Percentiles rank a stretch among this genome's conserved stretches.
These are phyloP conservation scores for Chlorella sp. DNA, from an alignment of 139 green algal genomes.

Conservation along the genomic window DNA sequence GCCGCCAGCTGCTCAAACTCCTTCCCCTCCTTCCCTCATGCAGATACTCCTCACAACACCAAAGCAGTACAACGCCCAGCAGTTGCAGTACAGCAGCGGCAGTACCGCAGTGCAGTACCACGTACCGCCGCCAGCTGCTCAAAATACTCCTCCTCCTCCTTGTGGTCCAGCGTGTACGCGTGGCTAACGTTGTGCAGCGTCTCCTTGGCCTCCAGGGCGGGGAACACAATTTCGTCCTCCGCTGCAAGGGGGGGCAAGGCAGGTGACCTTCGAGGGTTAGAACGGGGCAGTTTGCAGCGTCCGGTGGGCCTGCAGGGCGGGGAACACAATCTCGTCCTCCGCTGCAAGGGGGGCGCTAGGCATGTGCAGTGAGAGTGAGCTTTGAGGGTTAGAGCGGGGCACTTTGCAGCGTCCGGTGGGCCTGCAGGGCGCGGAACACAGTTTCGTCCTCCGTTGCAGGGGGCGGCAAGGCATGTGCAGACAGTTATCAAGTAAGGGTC, in stretches of 20 bases:
- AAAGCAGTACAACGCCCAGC: neutral
- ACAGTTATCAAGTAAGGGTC: too few relatives aligned
- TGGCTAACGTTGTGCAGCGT: constrained; percentile 94
- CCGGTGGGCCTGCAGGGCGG: constrained; percentile 83
- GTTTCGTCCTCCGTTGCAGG: constrained; percentile 90
- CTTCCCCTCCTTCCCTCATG: neutral
- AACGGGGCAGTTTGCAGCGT: neutral
- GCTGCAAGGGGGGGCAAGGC: constrained; percentile 4
- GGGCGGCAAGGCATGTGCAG: neutral
- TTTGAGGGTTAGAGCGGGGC: neutral
- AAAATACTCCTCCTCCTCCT: constrained; percentile 93
- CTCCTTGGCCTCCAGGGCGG: constrained; percentile 96
- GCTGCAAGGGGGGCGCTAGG: constrained; percentile 8
- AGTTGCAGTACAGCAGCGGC: neutral
- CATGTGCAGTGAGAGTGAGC: neutral
- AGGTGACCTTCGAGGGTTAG: neutral
- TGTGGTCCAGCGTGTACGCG: constrained; percentile 97
- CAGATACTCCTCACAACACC: too few relatives aligned
- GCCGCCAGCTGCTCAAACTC: neutral
- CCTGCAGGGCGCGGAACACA: constrained; percentile 96
- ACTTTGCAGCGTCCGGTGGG: neutral
- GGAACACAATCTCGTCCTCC: constrained; percentile 98
- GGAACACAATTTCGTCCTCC: constrained; percentile 99
- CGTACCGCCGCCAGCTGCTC: constrained; percentile 63
- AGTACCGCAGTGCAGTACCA: too few relatives aligned